Evolutionary conservation across 306 rosid species (phyloP), one percentile per base, ranked within the genome.

Genomic region (Pachyrhizus erosus): DNA sequence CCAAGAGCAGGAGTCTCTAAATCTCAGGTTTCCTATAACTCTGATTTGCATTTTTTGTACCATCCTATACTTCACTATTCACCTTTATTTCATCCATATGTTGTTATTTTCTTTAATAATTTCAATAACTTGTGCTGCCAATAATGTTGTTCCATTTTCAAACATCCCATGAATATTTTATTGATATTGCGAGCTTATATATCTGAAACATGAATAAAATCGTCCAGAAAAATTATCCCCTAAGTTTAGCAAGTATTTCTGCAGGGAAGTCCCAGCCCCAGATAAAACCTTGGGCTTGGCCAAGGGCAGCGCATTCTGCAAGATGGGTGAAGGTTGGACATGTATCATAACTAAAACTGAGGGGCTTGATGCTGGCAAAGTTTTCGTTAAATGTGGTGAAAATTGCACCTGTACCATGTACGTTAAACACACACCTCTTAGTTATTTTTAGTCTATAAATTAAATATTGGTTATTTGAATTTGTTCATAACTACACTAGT

Each of bases 331-430:
- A 40, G 88, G 88, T 18, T 90, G 88, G 89, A 85, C 77, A 37
- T 88, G 94, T 31, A 87, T 83, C 9, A 77, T 88, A 77, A 85
- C 84, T 29, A 86, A 68, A 69, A 87, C 83, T 0, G 74, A 73
- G 17, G 93, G 94, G 0, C 87, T 84, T 7, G 89, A 90, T 70
- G 89, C 88, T 0, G 89, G 90, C 66, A 85, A 90, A 78, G 55
- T 48, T 76, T 79, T 86, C 70, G 29, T 81, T 78, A 85, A 79
- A 51, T 88, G 94, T 5, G 86, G 84, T 51, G 91, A 76, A 85
- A 87, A 82, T 67, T 85, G 85, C 76, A 37, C 75, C 8, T 82
- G 88, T 42, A 70, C 71, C 0, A 60, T 87, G 90, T 88, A 74
- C 1, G 86, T 81, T 8, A 15, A 43, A 17, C 13, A 10, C 52